Evolutionary conservation across 306 rosid species (phyloP).

Genomic region (Nissolia schottii): DNA sequence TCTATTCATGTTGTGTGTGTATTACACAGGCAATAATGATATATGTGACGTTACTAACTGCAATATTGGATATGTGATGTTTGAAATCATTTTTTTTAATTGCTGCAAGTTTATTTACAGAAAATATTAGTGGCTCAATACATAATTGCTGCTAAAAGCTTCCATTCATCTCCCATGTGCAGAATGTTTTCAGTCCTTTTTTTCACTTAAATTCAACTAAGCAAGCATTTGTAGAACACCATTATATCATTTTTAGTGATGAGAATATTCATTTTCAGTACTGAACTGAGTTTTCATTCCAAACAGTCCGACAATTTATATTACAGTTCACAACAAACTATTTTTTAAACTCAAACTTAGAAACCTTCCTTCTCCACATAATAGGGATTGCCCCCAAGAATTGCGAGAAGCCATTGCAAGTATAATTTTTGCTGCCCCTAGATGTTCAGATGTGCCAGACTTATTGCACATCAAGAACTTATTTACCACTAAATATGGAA

Average conservation of each 20-base stretch:
- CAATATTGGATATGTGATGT: background rate
- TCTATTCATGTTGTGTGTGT: conserved; percentile 4
- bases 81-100: background rate
- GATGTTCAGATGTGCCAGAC: conserved; percentile 98
- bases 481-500: conserved; percentile 86
- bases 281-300: conserved; percentile 10
- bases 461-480: conserved; percentile 79
- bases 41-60: background rate
- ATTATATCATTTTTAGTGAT: background rate
- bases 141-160: background rate
- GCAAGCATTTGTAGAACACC: background rate
- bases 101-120: background rate
- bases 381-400: conserved; percentile 90
- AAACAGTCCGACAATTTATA: background rate
- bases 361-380: conserved; percentile 21
- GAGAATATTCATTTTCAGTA: conserved; percentile 5
- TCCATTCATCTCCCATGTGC: conserved; percentile 10
- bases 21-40: background rate
- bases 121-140: background rate
- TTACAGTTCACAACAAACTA: conserved; percentile 3
- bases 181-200: background rate
- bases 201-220: background rate
- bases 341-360: conserved; percentile 8
- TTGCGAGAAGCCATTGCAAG: conserved; percentile 92
- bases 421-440: conserved; percentile 92